Evolutionary conservation across 192 early-diverging fungal genomes (phyloP).

Genomic region (Irineochytrium annulatum): DNA sequence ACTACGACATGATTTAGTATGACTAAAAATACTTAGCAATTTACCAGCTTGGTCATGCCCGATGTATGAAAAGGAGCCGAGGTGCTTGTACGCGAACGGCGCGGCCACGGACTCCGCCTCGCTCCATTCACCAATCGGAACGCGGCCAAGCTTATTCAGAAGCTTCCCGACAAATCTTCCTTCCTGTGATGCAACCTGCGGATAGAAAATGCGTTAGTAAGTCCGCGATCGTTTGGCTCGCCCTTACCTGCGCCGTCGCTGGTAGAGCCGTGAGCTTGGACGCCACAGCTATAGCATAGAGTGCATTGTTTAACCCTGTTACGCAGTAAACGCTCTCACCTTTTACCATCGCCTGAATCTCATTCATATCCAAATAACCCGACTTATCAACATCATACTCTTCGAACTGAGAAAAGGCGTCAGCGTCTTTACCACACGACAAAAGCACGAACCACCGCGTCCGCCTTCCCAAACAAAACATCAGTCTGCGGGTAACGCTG

Average conservation of each 20-base stretch:
- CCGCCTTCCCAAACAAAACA: constrained; percentile 46
- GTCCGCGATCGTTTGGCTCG: too few species aligned
- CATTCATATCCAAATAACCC: constrained; percentile 12
- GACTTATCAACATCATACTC: constrained; percentile 30
- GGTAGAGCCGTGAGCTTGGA: constrained; percentile 37
- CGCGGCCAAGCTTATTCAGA: constrained; percentile 23
- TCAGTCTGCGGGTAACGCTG: constrained; percentile 49
- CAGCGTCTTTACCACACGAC: not conserved
- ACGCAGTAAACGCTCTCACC: too few species aligned
- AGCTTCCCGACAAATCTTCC: constrained; percentile 32
- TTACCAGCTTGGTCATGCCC: constrained; percentile 35
- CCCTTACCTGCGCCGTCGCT: constrained; percentile 33
- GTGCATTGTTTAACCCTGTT: too few species aligned
- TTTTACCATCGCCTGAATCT: constrained; percentile 21
- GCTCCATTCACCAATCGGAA: not conserved
- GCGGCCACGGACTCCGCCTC: constrained; percentile 3
- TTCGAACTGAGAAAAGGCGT: constrained; percentile 11
- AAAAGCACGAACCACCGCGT: constrained; percentile 5
- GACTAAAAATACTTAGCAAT: constrained; percentile 16
- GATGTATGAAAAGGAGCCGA: constrained; percentile 40
- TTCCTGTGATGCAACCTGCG: constrained; percentile 37
- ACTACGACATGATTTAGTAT: too few species aligned
- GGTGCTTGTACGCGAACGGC: constrained; percentile 34
- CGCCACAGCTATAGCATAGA: too few species aligned
- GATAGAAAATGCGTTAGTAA: too few species aligned